phyloP scores from a whole-genome alignment of 2,329 filamentous ascomycete genomes.

The Epichloe sibirici region DNA sequence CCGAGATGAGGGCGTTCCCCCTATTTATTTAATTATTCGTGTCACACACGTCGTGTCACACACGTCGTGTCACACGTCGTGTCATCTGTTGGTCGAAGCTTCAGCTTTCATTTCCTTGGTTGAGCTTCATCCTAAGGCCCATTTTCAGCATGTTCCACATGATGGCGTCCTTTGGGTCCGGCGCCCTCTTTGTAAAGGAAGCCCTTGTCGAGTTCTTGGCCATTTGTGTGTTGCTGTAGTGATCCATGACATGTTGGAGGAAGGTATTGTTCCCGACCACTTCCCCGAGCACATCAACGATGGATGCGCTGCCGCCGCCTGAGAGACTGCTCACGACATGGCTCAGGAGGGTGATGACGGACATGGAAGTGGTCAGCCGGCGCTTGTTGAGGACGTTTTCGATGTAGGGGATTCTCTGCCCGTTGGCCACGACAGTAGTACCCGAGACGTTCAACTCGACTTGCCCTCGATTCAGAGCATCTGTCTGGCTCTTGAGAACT shows the following conservation, averaged over 20 bases:
- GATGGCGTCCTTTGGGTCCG: conserved; percentile 3
- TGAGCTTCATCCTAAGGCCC: conserved; percentile 5
- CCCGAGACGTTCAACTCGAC: conserved; percentile 29
- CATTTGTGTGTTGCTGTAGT: conserved; percentile 19
- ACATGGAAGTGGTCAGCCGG: conserved; percentile 21
- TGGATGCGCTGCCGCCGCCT: conserved; percentile 15
- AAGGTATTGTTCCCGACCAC: conserved; percentile 28
- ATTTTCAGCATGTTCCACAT: conserved; percentile 8
- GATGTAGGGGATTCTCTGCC: conserved; percentile 30
- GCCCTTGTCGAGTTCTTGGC: not conserved
- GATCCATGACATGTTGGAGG: conserved; percentile 22
- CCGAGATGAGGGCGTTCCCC: no score
- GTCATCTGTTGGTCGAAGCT: not conserved
- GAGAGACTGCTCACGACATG: conserved; percentile 26
- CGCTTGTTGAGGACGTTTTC: conserved; percentile 30
- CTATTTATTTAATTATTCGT: no score
- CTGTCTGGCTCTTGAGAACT: conserved; percentile 26
- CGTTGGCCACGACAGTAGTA: conserved; percentile 28
- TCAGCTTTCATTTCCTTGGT: not conserved
- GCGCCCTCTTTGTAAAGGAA: not conserved
- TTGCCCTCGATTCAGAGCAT: conserved; percentile 25
- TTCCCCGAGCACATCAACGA: conserved; percentile 24
- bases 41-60: no score
- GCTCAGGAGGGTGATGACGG: conserved; percentile 26
- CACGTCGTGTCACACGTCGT: no score